phyloP scores from a whole-genome alignment of 148 eudicot species.

The Fagopyrum esculentum region DNA sequence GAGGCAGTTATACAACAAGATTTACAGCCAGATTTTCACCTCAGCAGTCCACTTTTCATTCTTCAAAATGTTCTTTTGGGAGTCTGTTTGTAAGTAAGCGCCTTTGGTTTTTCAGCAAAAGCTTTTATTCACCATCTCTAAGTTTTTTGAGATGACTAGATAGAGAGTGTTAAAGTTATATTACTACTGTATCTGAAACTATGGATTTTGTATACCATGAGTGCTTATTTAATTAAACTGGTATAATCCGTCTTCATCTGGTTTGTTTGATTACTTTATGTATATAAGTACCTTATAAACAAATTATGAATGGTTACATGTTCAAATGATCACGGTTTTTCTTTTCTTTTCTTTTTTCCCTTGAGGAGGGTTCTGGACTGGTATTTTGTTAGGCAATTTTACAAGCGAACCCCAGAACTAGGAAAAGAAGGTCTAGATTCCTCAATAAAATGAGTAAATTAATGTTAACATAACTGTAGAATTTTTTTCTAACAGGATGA shows the following conservation, averaged over 20 bases:
- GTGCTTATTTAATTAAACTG: neutral
- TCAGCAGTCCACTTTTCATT: conserved; percentile 47
- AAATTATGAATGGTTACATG: neutral
- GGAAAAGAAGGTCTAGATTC: neutral
- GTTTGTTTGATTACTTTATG: neutral
- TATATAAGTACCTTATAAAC: neutral
- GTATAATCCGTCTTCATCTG: neutral
- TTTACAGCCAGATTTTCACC: conserved; percentile 40
- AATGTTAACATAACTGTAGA: neutral
- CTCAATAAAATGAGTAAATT: neutral
- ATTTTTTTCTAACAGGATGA: neutral
- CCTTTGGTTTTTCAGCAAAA: conserved; percentile 12
- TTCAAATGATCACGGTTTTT: neutral
- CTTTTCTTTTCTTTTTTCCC: neutral
- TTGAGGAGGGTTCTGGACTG: neutral
- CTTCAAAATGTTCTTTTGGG: conserved; percentile 31
- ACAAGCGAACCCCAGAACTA: neutral
- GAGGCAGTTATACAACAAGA: conserved; percentile 25
- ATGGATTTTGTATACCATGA: neutral
- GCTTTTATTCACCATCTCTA: neutral
- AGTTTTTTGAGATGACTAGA: neutral
- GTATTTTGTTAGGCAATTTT: neutral
- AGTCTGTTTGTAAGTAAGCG: conserved; percentile 45
- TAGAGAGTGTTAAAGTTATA: neutral
- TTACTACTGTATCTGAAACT: neutral